Percentiles rank a stretch among this genome's conserved stretches.
Conservation (phyloP, 1,139 yeast species). For the Suhomyces panamericanus region DNA sequence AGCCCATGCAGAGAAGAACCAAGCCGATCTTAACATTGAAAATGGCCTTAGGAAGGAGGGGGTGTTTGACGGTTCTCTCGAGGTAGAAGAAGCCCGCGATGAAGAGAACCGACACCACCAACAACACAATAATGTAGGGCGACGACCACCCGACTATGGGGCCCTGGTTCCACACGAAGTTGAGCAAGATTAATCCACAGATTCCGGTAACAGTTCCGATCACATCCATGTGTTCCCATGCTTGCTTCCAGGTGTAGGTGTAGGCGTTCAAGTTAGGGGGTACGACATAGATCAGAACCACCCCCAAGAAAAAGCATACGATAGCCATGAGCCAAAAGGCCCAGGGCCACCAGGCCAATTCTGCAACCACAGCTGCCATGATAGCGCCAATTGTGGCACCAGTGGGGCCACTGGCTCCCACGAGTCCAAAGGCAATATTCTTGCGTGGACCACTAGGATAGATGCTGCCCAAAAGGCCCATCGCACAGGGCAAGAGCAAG, state of each 20-base stretch:
- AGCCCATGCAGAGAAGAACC: conserved; percentile 33
- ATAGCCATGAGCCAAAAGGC: conserved; percentile 49
- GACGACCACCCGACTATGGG: conserved; percentile 52
- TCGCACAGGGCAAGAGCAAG: conserved; percentile 51
- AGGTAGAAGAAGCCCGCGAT: conserved; percentile 33
- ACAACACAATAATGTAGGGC: conserved; percentile 46
- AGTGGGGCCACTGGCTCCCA: conserved; percentile 56
- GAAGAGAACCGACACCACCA: conserved; percentile 41
- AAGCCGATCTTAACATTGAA: conserved; percentile 40
- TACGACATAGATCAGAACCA: conserved; percentile 29
- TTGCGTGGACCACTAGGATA: conserved; percentile 50
- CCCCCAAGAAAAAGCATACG: conserved; percentile 30
- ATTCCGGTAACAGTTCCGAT: conserved; percentile 50
- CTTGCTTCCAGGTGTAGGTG: conserved; percentile 11
- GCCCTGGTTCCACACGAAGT: conserved; percentile 57
- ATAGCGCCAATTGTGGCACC: conserved; percentile 54
- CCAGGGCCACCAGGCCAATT: conserved; percentile 54
- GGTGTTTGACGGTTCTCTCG: conserved; percentile 33
- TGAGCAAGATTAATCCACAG: conserved; percentile 47
- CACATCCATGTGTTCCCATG: conserved; percentile 37
- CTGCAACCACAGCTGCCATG: conserved; percentile 49
- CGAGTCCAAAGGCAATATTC: conserved; percentile 49
- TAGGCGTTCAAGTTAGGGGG: conserved; percentile 38
- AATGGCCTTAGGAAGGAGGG: conserved; percentile 49
- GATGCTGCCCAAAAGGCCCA: conserved; percentile 51